Evolutionary conservation across 2,329 filamentous ascomycete species (phyloP).

Genomic region (Xylariaceae sp.): DNA sequence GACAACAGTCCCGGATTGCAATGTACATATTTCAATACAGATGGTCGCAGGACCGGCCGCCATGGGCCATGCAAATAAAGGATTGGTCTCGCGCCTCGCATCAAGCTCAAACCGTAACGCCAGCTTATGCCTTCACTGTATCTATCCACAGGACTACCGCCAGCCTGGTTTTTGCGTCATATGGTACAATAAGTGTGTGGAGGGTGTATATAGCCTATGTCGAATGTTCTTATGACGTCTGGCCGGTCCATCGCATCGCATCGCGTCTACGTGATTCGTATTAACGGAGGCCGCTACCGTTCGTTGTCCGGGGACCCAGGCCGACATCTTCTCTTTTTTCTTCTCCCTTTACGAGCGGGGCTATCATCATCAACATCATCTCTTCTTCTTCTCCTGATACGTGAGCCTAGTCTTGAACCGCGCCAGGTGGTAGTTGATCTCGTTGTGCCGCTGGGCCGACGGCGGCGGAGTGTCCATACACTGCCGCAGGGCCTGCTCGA

Average conservation of each 20-base stretch:
- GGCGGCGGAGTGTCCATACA: slow-evolving; percentile 80
- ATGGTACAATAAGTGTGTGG: slow-evolving; percentile 9
- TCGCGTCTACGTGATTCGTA: too few relatives aligned
- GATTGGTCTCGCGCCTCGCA: neutral
- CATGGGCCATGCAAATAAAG: neutral
- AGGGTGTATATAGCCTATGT: neutral
- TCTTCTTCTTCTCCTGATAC: slow-evolving; percentile 53
- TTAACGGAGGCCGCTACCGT: too few relatives aligned
- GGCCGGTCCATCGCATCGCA: too few relatives aligned
- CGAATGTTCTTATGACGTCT: neutral
- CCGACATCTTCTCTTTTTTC: neutral
- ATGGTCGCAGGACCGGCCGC: neutral
- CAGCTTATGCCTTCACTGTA: slow-evolving; percentile 7
- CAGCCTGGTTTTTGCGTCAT: slow-evolving; percentile 1
- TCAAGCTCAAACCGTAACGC: slow-evolving; percentile 14
- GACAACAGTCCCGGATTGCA: too few relatives aligned
- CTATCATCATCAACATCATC: slow-evolving; percentile 22
- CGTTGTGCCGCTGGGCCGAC: slow-evolving; percentile 63
- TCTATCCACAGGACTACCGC: neutral
- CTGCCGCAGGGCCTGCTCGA: slow-evolving; percentile 62
- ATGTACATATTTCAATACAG: slow-evolving; percentile 12
- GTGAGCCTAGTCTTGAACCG: slow-evolving; percentile 75
- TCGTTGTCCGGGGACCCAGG: too few relatives aligned
- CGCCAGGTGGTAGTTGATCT: slow-evolving; percentile 88
- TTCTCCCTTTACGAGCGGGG: neutral